phyloP scores from a whole-genome alignment of 1,284 basidiomycete genomes.

The Omphalotus olearius region DNA sequence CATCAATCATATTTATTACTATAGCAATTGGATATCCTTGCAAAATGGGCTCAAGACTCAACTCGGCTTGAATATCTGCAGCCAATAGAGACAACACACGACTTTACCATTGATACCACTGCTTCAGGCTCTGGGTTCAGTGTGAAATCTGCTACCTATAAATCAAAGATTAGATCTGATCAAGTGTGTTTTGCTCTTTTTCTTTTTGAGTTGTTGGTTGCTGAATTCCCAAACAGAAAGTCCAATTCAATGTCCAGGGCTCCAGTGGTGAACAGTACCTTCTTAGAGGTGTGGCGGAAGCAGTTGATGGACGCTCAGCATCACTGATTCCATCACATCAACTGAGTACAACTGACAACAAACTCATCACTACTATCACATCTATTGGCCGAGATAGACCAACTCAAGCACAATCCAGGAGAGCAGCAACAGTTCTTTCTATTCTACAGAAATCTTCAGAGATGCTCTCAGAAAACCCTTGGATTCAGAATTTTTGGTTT shows the following conservation, averaged over 20 bases:
- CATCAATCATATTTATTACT: not conserved
- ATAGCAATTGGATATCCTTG: slow-evolving; percentile 7
- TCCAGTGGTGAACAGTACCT: slow-evolving; percentile 9
- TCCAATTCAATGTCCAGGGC: not conserved
- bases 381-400: slow-evolving; percentile 48
- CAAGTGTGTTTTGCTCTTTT: not conserved
- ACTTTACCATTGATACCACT: not conserved
- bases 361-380: slow-evolving; percentile 24
- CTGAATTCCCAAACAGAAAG: not conserved
- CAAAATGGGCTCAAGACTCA: slow-evolving; percentile 6
- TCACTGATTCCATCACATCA: slow-evolving; percentile 17
- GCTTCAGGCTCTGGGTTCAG: not conserved
- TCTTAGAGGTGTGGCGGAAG: slow-evolving; percentile 11
- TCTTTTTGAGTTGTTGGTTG: not conserved
- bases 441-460: slow-evolving; percentile 44
- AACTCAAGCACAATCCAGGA: slow-evolving; percentile 47
- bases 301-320: slow-evolving; percentile 16
- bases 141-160: not conserved
- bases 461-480: slow-evolving; percentile 44
- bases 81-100: slow-evolving; percentile 1
- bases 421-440: slow-evolving; percentile 38
- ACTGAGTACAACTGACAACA: slow-evolving; percentile 21
- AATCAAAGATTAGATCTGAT: not conserved
- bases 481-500: slow-evolving; percentile 54
- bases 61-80: slow-evolving; percentile 7